Evolutionary conservation across 2,329 filamentous ascomycete species (phyloP).

Genomic region (Mycosphaerelloides madeirae): DNA sequence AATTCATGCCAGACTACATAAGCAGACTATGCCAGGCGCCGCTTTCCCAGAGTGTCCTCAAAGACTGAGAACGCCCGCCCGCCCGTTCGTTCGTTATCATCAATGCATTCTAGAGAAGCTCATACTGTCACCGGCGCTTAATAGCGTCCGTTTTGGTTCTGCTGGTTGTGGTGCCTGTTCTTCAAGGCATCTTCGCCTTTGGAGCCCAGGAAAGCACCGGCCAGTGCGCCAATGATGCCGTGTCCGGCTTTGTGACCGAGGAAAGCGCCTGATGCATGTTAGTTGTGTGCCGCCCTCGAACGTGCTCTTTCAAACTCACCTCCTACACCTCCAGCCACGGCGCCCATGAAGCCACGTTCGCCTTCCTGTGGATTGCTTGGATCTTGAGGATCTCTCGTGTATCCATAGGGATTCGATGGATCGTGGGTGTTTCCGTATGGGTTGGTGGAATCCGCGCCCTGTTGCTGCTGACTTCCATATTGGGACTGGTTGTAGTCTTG

Average conservation of each 20-base stretch:
- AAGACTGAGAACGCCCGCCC: no score
- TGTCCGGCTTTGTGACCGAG: constrained; percentile 55
- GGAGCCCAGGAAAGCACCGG: constrained; percentile 53
- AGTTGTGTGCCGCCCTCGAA: no score
- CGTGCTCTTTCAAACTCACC: no score
- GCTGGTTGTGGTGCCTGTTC: constrained; percentile 34
- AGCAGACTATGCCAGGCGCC: no score
- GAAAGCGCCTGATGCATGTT: no score
- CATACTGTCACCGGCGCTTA: no score
- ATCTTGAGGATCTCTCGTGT: constrained; percentile 29
- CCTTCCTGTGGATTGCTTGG: constrained; percentile 47
- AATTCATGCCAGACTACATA: no score
- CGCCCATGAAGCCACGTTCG: constrained; percentile 55
- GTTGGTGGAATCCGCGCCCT: constrained; percentile 35
- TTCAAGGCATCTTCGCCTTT: constrained; percentile 54
- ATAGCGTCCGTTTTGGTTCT: no score
- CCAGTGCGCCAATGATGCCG: constrained; percentile 51
- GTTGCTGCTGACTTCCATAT: constrained; percentile 33
- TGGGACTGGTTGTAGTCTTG: constrained; percentile 24
- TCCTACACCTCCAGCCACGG: constrained; percentile 53
- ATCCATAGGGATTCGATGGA: constrained; percentile 35
- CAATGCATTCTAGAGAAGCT: no score
- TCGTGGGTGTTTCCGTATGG: constrained; percentile 29
- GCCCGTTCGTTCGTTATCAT: no score
- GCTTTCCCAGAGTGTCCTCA: no score